Conservation (phyloP, 257 asterid genomes). For the Solanum habrochaites region DNA sequence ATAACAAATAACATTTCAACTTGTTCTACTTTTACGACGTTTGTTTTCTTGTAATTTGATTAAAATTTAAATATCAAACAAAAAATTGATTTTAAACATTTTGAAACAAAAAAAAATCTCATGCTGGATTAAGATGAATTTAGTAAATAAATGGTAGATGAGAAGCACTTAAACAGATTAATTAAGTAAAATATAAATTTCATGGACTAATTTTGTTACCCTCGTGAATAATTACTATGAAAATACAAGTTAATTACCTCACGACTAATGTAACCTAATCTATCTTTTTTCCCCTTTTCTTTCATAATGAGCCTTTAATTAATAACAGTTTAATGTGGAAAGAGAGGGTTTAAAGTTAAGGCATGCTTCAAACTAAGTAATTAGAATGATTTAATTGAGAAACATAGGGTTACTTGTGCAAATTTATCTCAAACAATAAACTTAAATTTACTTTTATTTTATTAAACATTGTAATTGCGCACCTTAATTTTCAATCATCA, state of each 20-base stretch:
- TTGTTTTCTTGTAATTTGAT: not conserved
- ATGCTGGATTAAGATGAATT: not conserved
- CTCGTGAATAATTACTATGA: not conserved
- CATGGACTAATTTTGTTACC: not conserved
- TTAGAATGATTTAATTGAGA: not conserved
- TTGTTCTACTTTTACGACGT: not conserved
- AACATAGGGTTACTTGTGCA: not conserved
- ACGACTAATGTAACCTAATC: not conserved
- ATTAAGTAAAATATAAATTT: not conserved
- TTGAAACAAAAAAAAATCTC: too few relatives aligned
- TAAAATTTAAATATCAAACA: too few relatives aligned
- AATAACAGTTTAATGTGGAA: not conserved
- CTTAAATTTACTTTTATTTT: not conserved
- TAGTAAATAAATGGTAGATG: not conserved
- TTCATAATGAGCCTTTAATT: not conserved
- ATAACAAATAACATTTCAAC: rapidly evolving
- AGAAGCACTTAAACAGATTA: not conserved
- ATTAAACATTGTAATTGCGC: not conserved
- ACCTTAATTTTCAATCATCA: not conserved
- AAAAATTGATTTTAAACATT: too few relatives aligned
- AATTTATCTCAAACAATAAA: not conserved
- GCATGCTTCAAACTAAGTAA: not conserved
- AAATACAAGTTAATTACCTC: not conserved
- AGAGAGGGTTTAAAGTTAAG: not conserved
- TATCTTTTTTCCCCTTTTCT: not conserved